phyloP scores from a whole-genome alignment of 495 filamentous ascomycete genomes.

The Penicillium egyptiacum region DNA sequence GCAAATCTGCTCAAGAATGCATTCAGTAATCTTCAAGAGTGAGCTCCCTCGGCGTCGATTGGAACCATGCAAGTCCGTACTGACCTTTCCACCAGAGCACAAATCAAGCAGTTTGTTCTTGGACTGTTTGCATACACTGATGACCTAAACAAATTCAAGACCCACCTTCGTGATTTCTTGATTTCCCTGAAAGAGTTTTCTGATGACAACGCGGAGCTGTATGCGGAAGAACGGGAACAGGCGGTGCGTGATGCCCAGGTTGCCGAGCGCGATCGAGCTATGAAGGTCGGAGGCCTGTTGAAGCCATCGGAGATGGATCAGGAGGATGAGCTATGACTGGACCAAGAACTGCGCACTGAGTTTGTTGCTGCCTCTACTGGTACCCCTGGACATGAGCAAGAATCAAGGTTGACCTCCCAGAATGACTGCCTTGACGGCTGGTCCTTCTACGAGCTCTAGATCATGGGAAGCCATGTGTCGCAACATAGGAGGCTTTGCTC shows the following conservation, averaged over 20 bases:
- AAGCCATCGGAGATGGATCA: slow-evolving; percentile 90
- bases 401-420: slow-evolving; percentile 8
- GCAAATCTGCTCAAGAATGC: slow-evolving; percentile 82
- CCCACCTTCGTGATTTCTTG: slow-evolving; percentile 92
- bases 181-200: slow-evolving; percentile 95
- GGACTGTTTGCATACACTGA: slow-evolving; percentile 79
- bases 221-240: slow-evolving; percentile 88
- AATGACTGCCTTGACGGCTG: slow-evolving; percentile 42
- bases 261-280: slow-evolving; percentile 81
- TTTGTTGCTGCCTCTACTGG: slow-evolving; percentile 27
- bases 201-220: slow-evolving; percentile 84
- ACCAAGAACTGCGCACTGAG: slow-evolving; percentile 63
- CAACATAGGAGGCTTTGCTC: not conserved
- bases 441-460: slow-evolving; percentile 42
- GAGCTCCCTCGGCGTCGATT: slow-evolving; percentile 42
- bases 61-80: slow-evolving; percentile 15
- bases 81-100: slow-evolving; percentile 57
- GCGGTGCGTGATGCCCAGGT: slow-evolving; percentile 72
- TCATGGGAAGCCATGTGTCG: slow-evolving; percentile 8
- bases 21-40: slow-evolving; percentile 91
- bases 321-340: slow-evolving; percentile 92
- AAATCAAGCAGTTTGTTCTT: slow-evolving; percentile 87
- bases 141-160: slow-evolving; percentile 85
- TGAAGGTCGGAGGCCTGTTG: slow-evolving; percentile 86
- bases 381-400: slow-evolving; percentile 10